Percentiles rank a stretch among this genome's conserved stretches.
These are phyloP conservation scores for Phytophthora meadii DNA, from an alignment of 352 stramenopile genomes.

Conservation along the genomic window DNA sequence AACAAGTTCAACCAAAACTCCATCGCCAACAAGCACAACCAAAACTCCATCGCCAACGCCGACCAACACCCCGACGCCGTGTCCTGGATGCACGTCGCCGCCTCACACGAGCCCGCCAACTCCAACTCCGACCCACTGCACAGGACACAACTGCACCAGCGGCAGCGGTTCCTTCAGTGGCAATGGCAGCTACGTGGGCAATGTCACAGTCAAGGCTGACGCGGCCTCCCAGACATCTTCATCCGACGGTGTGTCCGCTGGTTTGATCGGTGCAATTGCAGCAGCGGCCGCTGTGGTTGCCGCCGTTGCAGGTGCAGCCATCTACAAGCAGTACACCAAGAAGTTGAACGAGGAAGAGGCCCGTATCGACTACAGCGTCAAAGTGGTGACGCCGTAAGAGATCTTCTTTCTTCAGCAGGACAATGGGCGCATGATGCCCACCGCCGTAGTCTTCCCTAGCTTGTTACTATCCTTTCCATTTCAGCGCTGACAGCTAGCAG, in stretches of 20 bases:
- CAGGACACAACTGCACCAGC: slow-evolving; percentile 14
- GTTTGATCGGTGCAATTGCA: slow-evolving; percentile 35
- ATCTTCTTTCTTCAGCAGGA: neutral
- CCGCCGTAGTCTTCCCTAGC: neutral
- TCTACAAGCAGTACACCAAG: slow-evolving; percentile 51
- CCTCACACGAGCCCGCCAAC: neutral
- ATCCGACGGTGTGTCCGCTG: slow-evolving; percentile 21
- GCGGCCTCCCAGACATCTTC: slow-evolving; percentile 6
- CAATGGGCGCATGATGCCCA: neutral
- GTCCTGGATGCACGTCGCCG: neutral
- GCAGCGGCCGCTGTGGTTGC: slow-evolving; percentile 35
- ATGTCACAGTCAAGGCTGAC: slow-evolving; percentile 15
- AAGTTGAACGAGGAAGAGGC: slow-evolving; percentile 10
- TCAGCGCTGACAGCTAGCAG: slow-evolving; percentile 1
- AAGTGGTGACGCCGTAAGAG: slow-evolving; percentile 40
- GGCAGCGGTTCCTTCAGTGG: slow-evolving; percentile 8
- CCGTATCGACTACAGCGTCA: slow-evolving; percentile 14
- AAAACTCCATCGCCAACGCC: slow-evolving; percentile 2
- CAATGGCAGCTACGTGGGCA: slow-evolving; percentile 3
- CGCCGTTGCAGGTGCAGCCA: slow-evolving; percentile 27
- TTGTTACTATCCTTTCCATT: neutral
- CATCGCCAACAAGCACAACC: slow-evolving; percentile 11
- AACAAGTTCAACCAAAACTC: neutral
- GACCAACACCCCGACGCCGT: neutral
- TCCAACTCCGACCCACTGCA: slow-evolving; percentile 23